Evolutionary conservation across 345 rosid species (phyloP), one percentile per base, ranked within the genome.

Genomic region (Rhizophora apiculata): DNA sequence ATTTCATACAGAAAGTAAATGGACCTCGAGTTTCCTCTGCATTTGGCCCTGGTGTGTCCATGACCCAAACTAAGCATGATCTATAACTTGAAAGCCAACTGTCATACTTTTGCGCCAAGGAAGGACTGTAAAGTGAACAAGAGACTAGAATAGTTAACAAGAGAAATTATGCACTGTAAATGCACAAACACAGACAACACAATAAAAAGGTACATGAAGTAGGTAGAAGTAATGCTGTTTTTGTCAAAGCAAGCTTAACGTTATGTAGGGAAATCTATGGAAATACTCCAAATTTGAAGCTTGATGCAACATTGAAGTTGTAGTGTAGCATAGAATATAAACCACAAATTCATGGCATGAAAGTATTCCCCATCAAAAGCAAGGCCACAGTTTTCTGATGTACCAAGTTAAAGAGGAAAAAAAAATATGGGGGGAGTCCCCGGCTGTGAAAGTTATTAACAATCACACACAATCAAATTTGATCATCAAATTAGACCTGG

Each of bases 61-160:
- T 8, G 36, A 26, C 22, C 63, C 65, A 62, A 55, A 54, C 43
- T 46, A 34, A 60, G 32, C 75, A 49, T 13, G 37, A 27, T 53
- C 62, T 68, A 61, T 61, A 63, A 52, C 67, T 37, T 19, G 52
- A 39, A 29, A 63, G 37, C 65, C 16, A 37, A 52, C 6, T 58
- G 71, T 87, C 83, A 87, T 61, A 77, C 79, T 73, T 76, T 85
- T 13, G 89, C 49, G 26, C 89, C 92, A 4, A 83, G 85, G 75
- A 81, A 84, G 2, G 88, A 72, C 92, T 87, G 88, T 73, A 74
- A 53, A 1, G 22, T 37, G 63, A 21, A 55, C 53, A 22, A 59
- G 63, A 34, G 65, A 30, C 22, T 21, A 15, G 6, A 36, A 7
- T 11, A 26, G 65, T 60, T 29, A 64, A 72, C 46, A 57, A 64